Base-by-base conservation (phyloP, 2,329 filamentous ascomycete species). In the Massarina eburnea region DNA sequence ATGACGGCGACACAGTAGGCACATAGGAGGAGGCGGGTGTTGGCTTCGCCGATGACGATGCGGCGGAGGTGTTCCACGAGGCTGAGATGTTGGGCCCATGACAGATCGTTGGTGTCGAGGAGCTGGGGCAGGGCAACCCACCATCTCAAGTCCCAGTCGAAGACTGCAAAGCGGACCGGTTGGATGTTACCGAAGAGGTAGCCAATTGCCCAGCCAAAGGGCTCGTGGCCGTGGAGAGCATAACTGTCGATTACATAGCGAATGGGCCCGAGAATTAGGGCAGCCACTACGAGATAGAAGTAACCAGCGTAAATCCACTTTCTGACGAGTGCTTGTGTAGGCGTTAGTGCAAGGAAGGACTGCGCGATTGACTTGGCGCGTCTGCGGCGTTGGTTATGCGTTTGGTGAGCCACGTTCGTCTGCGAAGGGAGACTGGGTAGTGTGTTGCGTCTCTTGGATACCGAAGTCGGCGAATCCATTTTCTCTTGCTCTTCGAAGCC, bases 151-250 rank as follows among this genome's bases (percentile, higher is more conserved):
- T 86, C 83, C 49, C 82, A 78, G 48, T 79, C 80, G 14, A 89
- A 76, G 8, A 92, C 80, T 66, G 86, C 79, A 65, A 86, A 84
- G 19, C 91, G 80, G 55, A 96, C 83, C 61, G 76, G 78, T 0
- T 81, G 78, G 9, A 91, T 65, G 57, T 95, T 88, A 10, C 92
- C 91, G 50, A 97, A 81, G 2, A 96, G 74, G 68, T 99, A 99
- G 2, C 89, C 86, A 9, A 96, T 70, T 0, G 90, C 91, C 94
- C 94, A 99, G 2, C 92, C 89, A 35, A 99, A 82, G 0, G 94
- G 91, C 58, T 99, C 94, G 41, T 83, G 74, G 14, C 82, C 83
- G 26, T 79, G 63, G 1, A 99, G 76, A 12, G 90, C 91, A 51
- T 80, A 76, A 34, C 73, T 71, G 30, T 79, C 73, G 39, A 97